phyloP scores from a whole-genome alignment of 768 basidiomycete species.

The Amanita molliuscula region DNA sequence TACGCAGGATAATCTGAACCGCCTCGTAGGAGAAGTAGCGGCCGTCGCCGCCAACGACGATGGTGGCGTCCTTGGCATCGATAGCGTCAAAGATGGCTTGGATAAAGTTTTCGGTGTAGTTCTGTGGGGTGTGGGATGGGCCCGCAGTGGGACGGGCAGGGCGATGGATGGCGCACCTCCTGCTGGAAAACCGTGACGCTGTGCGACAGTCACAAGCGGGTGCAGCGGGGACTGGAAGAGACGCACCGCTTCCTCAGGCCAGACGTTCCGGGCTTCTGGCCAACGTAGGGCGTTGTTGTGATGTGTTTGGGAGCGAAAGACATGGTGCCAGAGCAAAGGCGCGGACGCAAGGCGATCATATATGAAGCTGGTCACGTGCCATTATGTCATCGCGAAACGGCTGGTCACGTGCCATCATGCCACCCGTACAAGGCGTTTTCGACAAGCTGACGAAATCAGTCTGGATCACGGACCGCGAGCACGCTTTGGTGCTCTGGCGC shows the following conservation, averaged over 20 bases:
- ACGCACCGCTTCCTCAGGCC: conserved; percentile 88
- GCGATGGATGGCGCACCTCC: conserved; percentile 42
- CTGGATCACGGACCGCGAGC: conserved; percentile 61
- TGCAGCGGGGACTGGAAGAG: conserved; percentile 4
- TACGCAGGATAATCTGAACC: conserved; percentile 86
- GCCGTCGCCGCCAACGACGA: conserved; percentile 97
- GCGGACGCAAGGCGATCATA: background rate
- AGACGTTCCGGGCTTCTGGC: conserved; percentile 96
- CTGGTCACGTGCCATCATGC: conserved; percentile 18
- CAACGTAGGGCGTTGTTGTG: conserved; percentile 78
- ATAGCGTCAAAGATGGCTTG: conserved; percentile 93
- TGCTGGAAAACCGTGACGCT: conserved; percentile 99
- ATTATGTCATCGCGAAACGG: background rate
- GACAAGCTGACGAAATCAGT: conserved; percentile 79
- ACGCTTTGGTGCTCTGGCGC: conserved; percentile 71
- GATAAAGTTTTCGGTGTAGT: conserved; percentile 99
- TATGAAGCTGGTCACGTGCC: background rate
- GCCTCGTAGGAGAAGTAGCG: conserved; percentile 83
- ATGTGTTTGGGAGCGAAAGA: conserved; percentile 52
- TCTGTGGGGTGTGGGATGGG: conserved; percentile 32
- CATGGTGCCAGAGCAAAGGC: conserved; percentile 18
- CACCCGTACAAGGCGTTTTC: conserved; percentile 66
- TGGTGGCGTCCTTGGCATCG: conserved; percentile 63
- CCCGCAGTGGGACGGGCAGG: conserved; percentile 2
- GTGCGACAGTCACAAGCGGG: conserved; percentile 12